Conservation (phyloP, 352 stramenopile genomes). For the Pythium insidiosum region DNA sequence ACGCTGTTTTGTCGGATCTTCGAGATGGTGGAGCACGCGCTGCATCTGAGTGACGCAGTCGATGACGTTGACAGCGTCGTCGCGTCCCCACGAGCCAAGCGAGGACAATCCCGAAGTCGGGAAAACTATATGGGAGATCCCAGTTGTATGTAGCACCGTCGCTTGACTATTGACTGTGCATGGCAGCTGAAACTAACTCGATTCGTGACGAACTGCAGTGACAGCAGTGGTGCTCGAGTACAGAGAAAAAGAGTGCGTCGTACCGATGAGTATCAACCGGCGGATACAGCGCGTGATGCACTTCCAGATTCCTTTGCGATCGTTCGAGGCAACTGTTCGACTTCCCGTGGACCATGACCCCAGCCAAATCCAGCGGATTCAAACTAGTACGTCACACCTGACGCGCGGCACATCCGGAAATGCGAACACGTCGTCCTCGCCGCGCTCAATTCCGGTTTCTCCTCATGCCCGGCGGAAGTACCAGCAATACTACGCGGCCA, state of each 20-base stretch:
- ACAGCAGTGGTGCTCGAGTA: slow-evolving; percentile 83
- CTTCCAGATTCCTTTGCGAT: slow-evolving; percentile 76
- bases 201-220: slow-evolving; percentile 28
- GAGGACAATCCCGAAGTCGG: slow-evolving; percentile 7
- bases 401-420: too few relatives aligned
- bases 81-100: slow-evolving; percentile 12
- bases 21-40: slow-evolving; percentile 59
- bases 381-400: too few relatives aligned
- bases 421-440: slow-evolving; percentile 37
- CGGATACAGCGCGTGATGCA: slow-evolving; percentile 87
- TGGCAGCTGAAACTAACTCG: too few relatives aligned
- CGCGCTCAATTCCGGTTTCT: slow-evolving; percentile 80
- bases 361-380: too few relatives aligned
- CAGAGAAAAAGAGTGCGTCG: slow-evolving; percentile 76
- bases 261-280: slow-evolving; percentile 75
- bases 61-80: not conserved
- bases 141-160: slow-evolving; percentile 14
- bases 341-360: slow-evolving; percentile 34
- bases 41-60: slow-evolving; percentile 20
- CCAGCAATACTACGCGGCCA: slow-evolving; percentile 72
- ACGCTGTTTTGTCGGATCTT: slow-evolving; percentile 61
- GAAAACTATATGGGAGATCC: slow-evolving; percentile 60
- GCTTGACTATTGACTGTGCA: too few relatives aligned
- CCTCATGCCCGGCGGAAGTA: slow-evolving; percentile 60
- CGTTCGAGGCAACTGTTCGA: slow-evolving; percentile 78